Evolutionary conservation across 2,329 filamentous ascomycete genomes (phyloP).

Genomic region (Chrysoporthe cubensis): DNA sequence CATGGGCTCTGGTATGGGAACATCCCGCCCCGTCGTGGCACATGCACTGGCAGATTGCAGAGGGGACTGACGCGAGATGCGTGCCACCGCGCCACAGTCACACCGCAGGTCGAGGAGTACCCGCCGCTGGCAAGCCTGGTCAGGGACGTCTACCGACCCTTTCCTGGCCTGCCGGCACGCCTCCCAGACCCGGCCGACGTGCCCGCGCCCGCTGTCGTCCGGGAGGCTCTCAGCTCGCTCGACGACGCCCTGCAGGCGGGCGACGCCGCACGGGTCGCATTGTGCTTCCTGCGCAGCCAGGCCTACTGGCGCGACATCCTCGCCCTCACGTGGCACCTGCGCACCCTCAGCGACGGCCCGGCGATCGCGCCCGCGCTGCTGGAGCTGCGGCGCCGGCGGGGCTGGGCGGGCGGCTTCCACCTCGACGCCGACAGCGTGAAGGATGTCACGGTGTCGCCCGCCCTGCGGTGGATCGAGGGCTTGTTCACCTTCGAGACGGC

Average conservation of each 20-base stretch:
- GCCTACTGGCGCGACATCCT: constrained; percentile 44
- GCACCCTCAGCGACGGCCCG: constrained; percentile 36
- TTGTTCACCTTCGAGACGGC: constrained; percentile 39
- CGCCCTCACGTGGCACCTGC: constrained; percentile 43
- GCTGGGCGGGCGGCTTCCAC: constrained; percentile 25
- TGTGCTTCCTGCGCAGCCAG: constrained; percentile 38
- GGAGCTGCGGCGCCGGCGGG: constrained; percentile 30
- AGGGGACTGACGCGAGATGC: background rate
- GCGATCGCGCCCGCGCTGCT: constrained; percentile 35
- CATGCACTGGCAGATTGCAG: background rate
- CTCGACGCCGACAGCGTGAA: constrained; percentile 26
- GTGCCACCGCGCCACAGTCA: background rate
- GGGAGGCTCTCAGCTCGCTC: constrained; percentile 27
- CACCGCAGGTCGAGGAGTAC: constrained; percentile 15
- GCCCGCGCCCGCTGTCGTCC: constrained; percentile 25
- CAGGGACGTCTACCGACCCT: constrained; percentile 26
- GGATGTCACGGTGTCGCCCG: constrained; percentile 29
- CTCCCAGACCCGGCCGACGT: constrained; percentile 18
- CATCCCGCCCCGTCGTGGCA: too few relatives aligned
- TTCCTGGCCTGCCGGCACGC: constrained; percentile 23
- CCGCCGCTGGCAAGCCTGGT: constrained; percentile 23
- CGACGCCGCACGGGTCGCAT: constrained; percentile 32
- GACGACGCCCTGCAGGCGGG: constrained; percentile 30
- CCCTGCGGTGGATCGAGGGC: constrained; percentile 39
- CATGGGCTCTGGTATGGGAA: constrained; percentile 26